These are phyloP conservation scores for Nicotiana noctiflora DNA, from an alignment of 257 asterid species.

Conservation along the genomic window DNA sequence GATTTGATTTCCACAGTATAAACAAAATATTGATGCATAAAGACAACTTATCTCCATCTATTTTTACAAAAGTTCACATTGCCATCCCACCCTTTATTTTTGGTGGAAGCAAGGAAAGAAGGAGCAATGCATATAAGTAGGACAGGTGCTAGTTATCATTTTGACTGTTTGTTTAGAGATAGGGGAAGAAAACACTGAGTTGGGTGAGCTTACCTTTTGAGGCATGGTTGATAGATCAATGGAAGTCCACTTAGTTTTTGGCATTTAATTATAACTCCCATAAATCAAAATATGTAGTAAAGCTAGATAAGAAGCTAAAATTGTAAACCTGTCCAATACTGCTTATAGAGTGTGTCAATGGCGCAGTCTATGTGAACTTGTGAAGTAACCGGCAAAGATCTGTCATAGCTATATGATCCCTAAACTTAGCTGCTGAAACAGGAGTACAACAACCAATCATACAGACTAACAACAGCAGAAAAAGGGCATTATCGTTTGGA, in stretches of 20 bases:
- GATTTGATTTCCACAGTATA: not conserved
- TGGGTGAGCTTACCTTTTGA: not conserved
- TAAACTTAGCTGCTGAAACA: not conserved
- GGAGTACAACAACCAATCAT: not conserved
- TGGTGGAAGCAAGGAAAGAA: not conserved
- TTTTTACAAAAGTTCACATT: not conserved
- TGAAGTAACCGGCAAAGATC: not conserved
- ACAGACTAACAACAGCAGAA: not conserved
- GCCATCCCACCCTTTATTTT: not conserved
- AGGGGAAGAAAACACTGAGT: not conserved
- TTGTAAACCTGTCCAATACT: not conserved
- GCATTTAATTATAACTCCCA: not conserved
- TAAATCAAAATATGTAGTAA: not conserved
- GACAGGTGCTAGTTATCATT: not conserved
- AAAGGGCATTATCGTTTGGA: not conserved
- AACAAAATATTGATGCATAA: not conserved
- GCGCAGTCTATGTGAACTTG: not conserved
- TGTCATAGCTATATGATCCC: not conserved
- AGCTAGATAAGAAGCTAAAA: not conserved
- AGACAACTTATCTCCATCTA: not conserved
- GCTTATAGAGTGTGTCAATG: not conserved
- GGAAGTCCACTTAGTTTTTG: not conserved
- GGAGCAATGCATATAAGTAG: not conserved
- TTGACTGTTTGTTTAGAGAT: not conserved
- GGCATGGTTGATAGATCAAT: not conserved